Base-by-base conservation (phyloP, 306 rosid species). In the Castanea sativa region DNA sequence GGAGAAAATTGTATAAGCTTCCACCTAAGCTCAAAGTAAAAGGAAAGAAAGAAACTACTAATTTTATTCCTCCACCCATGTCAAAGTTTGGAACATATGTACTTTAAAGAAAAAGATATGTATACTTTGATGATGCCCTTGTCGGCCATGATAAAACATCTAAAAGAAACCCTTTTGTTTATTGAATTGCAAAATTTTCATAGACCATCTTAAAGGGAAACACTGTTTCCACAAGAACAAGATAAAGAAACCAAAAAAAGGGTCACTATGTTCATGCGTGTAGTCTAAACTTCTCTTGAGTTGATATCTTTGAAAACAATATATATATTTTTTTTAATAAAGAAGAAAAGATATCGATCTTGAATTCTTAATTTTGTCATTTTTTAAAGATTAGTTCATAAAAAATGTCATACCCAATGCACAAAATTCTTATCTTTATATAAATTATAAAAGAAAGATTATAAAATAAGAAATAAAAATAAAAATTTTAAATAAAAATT, bases 111-210 rank as follows among this genome's bases (percentile, higher is more conserved):
- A 85, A 89, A 82, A 74, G 86, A 76, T 78, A 79, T 78, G 71
- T 80, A 76, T 73, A 87, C 88, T 90, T 87, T 80, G 86, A 89
- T 83, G 87, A 87, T 90, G 91, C 86, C 69, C 75, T 86, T 92
- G 97, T 92, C 94, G 97, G 94, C 94, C 98, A 91, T 90, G 85
- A 92, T 88, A 85, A 84, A 82, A 83, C 89, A 71, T 79, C 78
- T 27, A 49, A 78, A 86, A 85, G 82, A 71, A 79, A 58, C 79
- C 73, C 75, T 63, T 79, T 73, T 35, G 55, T 51, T 73, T 74
- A 11, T 21, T 21, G 8, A 68, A 6, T 73, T 35, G 8, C 7
- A 68, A 52, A 52, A 14, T 33, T 53, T 33, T 53, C 4, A 1
- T 53, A 7, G 58, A 25, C 53, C 10, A 49, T 38, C 52, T 57